Evolutionary conservation across 1,284 basidiomycete genomes (phyloP).

Genomic region (Ceratobasidium sp.): DNA sequence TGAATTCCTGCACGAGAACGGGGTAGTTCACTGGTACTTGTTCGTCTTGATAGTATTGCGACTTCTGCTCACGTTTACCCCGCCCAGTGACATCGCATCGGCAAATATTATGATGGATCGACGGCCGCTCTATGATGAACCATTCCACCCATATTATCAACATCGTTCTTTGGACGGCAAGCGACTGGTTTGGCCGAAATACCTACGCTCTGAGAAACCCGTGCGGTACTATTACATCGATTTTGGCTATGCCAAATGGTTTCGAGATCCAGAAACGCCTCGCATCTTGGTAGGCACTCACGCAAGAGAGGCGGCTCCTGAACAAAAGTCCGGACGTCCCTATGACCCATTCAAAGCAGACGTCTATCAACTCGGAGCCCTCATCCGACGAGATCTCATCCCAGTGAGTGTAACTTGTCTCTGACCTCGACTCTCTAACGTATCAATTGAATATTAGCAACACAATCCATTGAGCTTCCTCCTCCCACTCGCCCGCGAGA

Average conservation of each 20-base stretch:
- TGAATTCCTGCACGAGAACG: constrained; percentile 1
- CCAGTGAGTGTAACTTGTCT: background rate
- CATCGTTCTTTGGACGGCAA: background rate
- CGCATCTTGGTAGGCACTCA: background rate
- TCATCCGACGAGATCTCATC: constrained; percentile 23
- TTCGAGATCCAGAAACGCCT: background rate
- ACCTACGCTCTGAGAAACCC: constrained; percentile 2
- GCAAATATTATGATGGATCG: constrained; percentile 14
- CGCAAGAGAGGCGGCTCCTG: constrained; percentile 22
- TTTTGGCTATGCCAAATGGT: constrained; percentile 40
- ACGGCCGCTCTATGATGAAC: background rate
- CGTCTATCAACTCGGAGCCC: constrained; percentile 29
- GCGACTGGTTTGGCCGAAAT: background rate
- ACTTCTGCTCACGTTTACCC: background rate
- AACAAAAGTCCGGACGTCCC: background rate
- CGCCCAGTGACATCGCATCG: background rate
- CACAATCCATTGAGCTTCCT: background rate
- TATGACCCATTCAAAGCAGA: constrained; percentile 37
- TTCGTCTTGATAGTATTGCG: background rate
- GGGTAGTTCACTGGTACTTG: constrained; percentile 2
- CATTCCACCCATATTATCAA: constrained; percentile 13
- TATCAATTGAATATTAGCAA: background rate
- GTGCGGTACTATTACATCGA: constrained; percentile 42
- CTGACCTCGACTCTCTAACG: background rate
- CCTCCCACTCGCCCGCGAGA: constrained; percentile 15